A percentile compares a stretch with the other conserved stretches of the same genome.
These are phyloP conservation scores for Leccinum imitatum DNA, from an alignment of 768 basidiomycete species.

Conservation along the genomic window DNA sequence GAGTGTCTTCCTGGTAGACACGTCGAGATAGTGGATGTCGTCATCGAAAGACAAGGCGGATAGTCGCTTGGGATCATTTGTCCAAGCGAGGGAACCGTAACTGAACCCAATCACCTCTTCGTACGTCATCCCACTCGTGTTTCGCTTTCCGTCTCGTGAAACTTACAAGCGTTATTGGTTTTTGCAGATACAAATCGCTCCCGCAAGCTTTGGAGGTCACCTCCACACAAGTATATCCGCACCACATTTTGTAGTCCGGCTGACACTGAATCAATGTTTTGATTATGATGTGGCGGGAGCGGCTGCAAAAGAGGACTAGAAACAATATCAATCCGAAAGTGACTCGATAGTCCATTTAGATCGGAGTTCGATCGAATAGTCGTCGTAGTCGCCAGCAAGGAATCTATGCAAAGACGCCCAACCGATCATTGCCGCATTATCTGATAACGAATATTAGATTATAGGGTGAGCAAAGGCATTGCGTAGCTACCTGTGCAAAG, in stretches of 20 bases:
- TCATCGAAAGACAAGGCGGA: no score
- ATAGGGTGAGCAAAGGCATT: background rate
- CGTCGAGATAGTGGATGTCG: no score
- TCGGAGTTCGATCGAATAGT: slow-evolving; percentile 57
- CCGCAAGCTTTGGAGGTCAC: no score
- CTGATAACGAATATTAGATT: slow-evolving; percentile 38
- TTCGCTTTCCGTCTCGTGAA: background rate
- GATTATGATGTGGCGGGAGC: background rate
- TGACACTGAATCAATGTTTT: background rate
- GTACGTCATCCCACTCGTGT: background rate
- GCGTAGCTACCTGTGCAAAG: slow-evolving; percentile 73
- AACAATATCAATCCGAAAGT: slow-evolving; percentile 1
- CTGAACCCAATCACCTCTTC: no score
- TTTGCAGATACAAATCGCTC: no score
- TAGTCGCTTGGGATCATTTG: no score
- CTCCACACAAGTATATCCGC: background rate
- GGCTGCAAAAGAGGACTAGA: background rate
- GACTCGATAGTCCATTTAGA: slow-evolving; percentile 79
- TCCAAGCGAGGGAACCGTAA: no score
- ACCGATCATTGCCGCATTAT: slow-evolving; percentile 96
- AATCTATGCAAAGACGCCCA: slow-evolving; percentile 90
- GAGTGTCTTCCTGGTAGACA: no score
- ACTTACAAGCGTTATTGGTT: background rate
- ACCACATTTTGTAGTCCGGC: background rate
- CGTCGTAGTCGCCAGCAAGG: slow-evolving; percentile 55